phyloP scores from a whole-genome alignment of 495 filamentous ascomycete species.

The Daldinia decipiens region DNA sequence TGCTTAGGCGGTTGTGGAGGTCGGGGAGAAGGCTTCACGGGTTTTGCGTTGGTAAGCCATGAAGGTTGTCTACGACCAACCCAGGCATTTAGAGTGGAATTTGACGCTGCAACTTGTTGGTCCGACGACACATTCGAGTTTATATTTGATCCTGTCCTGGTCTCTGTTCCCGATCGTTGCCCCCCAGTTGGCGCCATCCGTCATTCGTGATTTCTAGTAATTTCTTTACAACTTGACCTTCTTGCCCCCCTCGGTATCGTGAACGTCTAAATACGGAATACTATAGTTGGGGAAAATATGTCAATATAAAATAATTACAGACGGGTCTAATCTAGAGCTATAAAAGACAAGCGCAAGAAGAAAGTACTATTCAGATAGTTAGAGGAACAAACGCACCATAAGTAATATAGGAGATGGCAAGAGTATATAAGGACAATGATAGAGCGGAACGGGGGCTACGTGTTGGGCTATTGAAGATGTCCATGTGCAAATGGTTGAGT shows the following conservation, averaged over 20 bases:
- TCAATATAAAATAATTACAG: constrained; percentile 21
- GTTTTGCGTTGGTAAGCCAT: constrained; percentile 68
- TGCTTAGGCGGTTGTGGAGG: constrained; percentile 39
- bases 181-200: constrained; percentile 41
- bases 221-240: constrained; percentile 28
- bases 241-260: constrained; percentile 29
- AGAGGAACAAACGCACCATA: constrained; percentile 35
- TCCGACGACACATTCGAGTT: constrained; percentile 24
- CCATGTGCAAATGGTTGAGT: neutral
- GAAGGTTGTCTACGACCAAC: constrained; percentile 70
- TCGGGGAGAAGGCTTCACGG: constrained; percentile 54
- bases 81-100: constrained; percentile 74
- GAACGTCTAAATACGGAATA: constrained; percentile 23
- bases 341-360: constrained; percentile 2
- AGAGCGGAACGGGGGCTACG: neutral
- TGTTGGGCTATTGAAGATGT: neutral
- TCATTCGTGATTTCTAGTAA: constrained; percentile 14
- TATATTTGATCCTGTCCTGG: constrained; percentile 7
- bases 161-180: constrained; percentile 8
- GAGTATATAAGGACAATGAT: neutral
- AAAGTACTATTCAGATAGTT: neutral
- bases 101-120: constrained; percentile 68
- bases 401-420: constrained; percentile 12
- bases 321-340: constrained; percentile 10
- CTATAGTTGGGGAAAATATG: constrained; percentile 22